Evolutionary conservation across 495 filamentous ascomycete species (phyloP), one percentile per base, ranked within the genome.

Genomic region (Penicillium manginii): DNA sequence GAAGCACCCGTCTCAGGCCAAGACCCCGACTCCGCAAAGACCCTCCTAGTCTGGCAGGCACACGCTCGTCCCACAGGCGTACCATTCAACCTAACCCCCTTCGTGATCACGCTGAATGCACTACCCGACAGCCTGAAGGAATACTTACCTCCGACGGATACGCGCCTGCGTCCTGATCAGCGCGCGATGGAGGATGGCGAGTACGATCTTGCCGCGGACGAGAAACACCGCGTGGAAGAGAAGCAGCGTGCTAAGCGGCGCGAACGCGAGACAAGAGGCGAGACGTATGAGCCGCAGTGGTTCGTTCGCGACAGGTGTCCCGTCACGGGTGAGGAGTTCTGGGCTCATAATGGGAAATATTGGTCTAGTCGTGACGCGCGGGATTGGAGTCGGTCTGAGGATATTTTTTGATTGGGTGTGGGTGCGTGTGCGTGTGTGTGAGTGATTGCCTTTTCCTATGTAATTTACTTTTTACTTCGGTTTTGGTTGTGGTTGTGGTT

Each of bases 121-220:
- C 72, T 97, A 21, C 89, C 92, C 21, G 89, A 93, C 9, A 80
- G 81, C 9, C 82, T 98, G 46, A 78, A 74, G 35, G 81, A 86
- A 5, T 83, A 86, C 72, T 76, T 98, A 9, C 89, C 93, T 35
- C 96, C 96, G 5, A 98, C 94, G 0, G 94, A 98, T 70, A 94
- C 93, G 8, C 82, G 94, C 14, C 78, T 96, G 37, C 82, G 94
- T 17, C 96, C 94, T 0, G 94, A 98, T 70, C 94, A 98, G 76
- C 83, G 96, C n/a, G 94, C 94, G 1, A 98, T 98, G 94, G 94
- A 98, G 71, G 92, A 97, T 53, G 94, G 96, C 9, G 86, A 92
- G 70, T 98, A 98, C 65, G 92, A 96, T 64, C 76, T 96, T 47
- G 94, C 94, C 10, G 96, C 94, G 1, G 82, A 80, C 19, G 94